Evolutionary conservation across 2,329 filamentous ascomycete genomes (phyloP).

Genomic region (Cladophialophora carrionii): DNA sequence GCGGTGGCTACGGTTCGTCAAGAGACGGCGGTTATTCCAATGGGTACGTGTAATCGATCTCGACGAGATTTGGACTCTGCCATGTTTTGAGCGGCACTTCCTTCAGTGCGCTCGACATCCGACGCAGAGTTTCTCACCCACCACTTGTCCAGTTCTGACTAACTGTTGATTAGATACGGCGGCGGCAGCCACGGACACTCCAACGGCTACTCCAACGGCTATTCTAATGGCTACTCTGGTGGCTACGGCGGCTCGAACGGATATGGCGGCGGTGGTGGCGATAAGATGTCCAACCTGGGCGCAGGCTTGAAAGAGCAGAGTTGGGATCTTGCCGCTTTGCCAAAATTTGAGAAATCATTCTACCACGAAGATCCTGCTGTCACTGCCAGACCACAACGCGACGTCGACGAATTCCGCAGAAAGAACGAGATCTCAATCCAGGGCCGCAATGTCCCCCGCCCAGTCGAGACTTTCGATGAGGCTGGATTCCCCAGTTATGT

Average conservation of each 20-base stretch:
- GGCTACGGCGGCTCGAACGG: conserved; percentile 59
- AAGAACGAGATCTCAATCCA: conserved; percentile 82
- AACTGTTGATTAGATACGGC: conserved; percentile 14
- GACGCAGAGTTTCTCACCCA: neutral
- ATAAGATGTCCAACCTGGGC: conserved; percentile 92
- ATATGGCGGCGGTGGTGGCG: conserved; percentile 71
- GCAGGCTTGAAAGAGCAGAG: conserved; percentile 82
- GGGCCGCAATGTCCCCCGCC: conserved; percentile 81
- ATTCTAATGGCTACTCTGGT: conserved; percentile 49
- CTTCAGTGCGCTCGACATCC: neutral
- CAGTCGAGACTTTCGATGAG: conserved; percentile 96
- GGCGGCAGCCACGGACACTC: conserved; percentile 12
- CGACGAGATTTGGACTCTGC: neutral
- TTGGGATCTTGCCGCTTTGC: conserved; percentile 79
- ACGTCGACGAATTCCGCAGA: conserved; percentile 86
- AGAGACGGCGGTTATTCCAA: conserved; percentile 49
- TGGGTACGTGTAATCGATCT: conserved; percentile 28
- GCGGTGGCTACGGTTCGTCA: conserved; percentile 51
- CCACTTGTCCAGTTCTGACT: neutral
- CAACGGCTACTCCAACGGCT: conserved; percentile 1
- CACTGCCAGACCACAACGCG: conserved; percentile 69
- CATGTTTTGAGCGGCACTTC: neutral
- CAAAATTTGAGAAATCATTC: conserved; percentile 99
- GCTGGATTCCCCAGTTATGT: conserved; percentile 96
- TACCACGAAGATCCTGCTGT: conserved; percentile 94